Evolutionary conservation across 139 green algal species (phyloP), one percentile per base, ranked within the genome.

Genomic region (Coelastrella sp.): DNA sequence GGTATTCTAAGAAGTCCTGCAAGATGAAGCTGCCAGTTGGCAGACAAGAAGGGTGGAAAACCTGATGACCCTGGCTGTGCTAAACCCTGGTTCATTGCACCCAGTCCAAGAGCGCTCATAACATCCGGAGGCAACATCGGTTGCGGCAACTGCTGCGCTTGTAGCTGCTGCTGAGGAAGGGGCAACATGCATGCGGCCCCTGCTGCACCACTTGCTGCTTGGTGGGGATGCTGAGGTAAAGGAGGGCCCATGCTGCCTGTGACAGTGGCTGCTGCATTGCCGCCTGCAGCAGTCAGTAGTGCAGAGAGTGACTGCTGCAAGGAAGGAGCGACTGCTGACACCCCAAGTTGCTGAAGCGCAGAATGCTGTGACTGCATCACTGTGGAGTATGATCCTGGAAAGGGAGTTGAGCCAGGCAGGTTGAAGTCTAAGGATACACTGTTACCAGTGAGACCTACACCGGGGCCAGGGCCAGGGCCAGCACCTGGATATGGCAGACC

Each of bases 1-100:
- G 75, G 75, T 25, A 53, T 51, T 35, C 75, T 37, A 34, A 82
- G 35, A 51, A 82, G 53, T 15, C 75, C 75, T 30, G 53, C 35
- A 8, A 82, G 53, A 30, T 82, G 75, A 51, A 71, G 19, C 37
- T 35, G 75, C 75, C 75, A 82, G 53, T 35, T 57, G 0, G 40
- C 75, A 71, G 75, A 34, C 11, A 82, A n/a, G 32, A 71, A 6
- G 11, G 48, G 27, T 2, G 73, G 30, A 30, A 81, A 40, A 30
- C 48, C 73, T 34, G 73, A 30, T 37, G n/a, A 23, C 4, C 32
- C 73, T 48, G 72, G 25, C 25, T 67, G 62, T 38, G 62, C 62
- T 66, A 30, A 5, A 69, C 17, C 53, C 27, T 69, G 62, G 19
- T 23, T 23, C 19, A 66, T 27, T 21, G 57, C 35, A 15, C 38